phyloP scores from a whole-genome alignment of 2,329 filamentous ascomycete species.

The Sporothrix variecibatus region DNA sequence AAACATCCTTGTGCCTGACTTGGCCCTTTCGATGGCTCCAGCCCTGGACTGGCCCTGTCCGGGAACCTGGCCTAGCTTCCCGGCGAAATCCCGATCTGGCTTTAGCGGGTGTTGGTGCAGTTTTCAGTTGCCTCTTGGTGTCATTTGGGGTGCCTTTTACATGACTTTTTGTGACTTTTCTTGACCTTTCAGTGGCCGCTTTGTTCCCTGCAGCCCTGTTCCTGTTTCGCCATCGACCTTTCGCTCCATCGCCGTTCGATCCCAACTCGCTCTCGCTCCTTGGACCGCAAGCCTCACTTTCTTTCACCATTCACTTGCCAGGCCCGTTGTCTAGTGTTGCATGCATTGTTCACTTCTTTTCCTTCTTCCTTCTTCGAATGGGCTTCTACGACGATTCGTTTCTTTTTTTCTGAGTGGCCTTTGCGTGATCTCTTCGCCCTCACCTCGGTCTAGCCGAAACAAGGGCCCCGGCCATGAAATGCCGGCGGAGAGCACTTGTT shows the following conservation, averaged over 20 bases:
- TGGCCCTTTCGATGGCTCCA: background rate
- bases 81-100: constrained; percentile 6
- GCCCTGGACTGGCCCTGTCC: background rate
- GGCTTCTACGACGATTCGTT: constrained; percentile 2
- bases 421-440: background rate
- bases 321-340: background rate
- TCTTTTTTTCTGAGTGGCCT: background rate
- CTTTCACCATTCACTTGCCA: background rate
- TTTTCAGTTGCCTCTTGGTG: background rate
- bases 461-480: background rate
- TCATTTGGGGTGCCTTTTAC: background rate
- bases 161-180: background rate
- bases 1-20: background rate
- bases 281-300: background rate
- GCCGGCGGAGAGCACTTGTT: background rate
- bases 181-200: background rate
- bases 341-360: constrained; percentile 9
- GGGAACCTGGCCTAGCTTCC: background rate
- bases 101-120: background rate
- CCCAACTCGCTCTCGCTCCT: background rate
- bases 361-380: constrained; percentile 14
- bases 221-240: background rate
- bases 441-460: constrained; percentile 13
- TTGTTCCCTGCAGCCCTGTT: background rate
- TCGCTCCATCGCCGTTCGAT: background rate